A percentile compares a stretch with the other conserved stretches of the same genome.
phyloP scores from a whole-genome alignment of 192 early-diverging fungal species.

The Martensiomyces pterosporus region DNA sequence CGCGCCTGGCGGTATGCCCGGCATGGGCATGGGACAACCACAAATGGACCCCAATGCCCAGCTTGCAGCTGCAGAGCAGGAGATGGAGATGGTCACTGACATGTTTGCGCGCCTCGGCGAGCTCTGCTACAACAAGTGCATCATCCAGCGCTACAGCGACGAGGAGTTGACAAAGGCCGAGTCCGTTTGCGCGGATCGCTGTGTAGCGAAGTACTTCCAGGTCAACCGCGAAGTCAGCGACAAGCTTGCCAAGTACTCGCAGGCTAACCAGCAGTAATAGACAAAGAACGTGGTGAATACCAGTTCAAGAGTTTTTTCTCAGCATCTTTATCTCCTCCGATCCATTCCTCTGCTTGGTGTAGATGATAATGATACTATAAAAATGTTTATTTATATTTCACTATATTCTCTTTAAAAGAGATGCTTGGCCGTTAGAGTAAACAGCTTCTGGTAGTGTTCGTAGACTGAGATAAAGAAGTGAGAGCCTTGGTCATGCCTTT shows the following conservation, averaged over 20 bases:
- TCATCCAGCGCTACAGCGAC: constrained; percentile 74
- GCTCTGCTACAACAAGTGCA: constrained; percentile 83
- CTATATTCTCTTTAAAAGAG: neutral
- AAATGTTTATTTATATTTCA: neutral
- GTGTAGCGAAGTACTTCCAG: constrained; percentile 82
- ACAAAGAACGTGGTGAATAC: neutral
- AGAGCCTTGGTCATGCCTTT: no score
- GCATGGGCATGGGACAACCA: constrained; percentile 10
- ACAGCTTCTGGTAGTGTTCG: no score
- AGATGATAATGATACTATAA: neutral
- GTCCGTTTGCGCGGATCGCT: constrained; percentile 85
- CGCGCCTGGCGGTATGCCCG: constrained; percentile 14
- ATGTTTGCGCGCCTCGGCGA: constrained; percentile 73
- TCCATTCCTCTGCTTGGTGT: constrained; percentile 1
- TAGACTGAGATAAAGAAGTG: no score
- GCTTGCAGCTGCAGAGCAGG: constrained; percentile 63
- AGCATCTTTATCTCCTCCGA: no score
- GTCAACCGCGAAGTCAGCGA: constrained; percentile 71
- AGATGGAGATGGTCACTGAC: constrained; percentile 79
- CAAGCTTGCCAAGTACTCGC: constrained; percentile 61
- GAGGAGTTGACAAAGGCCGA: constrained; percentile 86
- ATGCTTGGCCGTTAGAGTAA: no score
- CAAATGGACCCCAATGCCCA: constrained; percentile 50
- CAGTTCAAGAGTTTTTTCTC: neutral
- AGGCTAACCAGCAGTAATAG: constrained; percentile 30